Evolutionary conservation across 2,329 filamentous ascomycete genomes (phyloP).

Genomic region (Spiromastix sp.): DNA sequence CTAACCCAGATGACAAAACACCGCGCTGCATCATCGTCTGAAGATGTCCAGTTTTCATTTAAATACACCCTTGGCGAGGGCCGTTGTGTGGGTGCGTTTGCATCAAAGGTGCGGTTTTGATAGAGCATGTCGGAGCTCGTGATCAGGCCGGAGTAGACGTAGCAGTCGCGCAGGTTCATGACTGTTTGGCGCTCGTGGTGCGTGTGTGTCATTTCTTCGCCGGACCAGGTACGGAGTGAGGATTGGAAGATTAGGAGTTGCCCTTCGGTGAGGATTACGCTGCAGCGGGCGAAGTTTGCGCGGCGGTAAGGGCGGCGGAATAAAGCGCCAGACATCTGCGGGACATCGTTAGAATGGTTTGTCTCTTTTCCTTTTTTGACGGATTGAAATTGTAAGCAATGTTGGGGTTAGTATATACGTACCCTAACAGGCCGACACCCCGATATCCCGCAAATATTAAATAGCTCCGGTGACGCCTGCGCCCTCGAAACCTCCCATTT

Average conservation of each 20-base stretch:
- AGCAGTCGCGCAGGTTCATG: conserved; percentile 52
- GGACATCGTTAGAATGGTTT: too few species aligned
- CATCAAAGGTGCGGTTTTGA: conserved; percentile 54
- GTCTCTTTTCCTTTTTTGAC: too few species aligned
- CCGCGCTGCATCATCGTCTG: conserved; percentile 56
- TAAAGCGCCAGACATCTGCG: conserved; percentile 48
- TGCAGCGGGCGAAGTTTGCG: conserved; percentile 49
- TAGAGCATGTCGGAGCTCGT: conserved; percentile 55
- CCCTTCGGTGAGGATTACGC: conserved; percentile 51
- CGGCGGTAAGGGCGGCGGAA: conserved; percentile 56
- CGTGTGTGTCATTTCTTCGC: conserved; percentile 47
- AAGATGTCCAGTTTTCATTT: conserved; percentile 50
- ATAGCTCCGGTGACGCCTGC: conserved; percentile 52
- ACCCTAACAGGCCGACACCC: conserved; percentile 50
- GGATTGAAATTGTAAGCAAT: too few species aligned
- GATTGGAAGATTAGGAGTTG: conserved; percentile 54
- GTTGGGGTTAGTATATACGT: conserved; percentile 8
- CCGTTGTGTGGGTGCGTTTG: conserved; percentile 49
- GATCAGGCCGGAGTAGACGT: conserved; percentile 54
- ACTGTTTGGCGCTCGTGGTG: conserved; percentile 51
- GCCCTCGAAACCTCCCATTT: conserved; percentile 60
- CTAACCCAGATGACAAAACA: conserved; percentile 59
- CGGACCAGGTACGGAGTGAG: conserved; percentile 44
- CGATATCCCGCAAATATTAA: conserved; percentile 57
- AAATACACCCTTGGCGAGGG: conserved; percentile 51